A percentile compares a stretch with the other conserved stretches of the same genome.
phyloP scores from a whole-genome alignment of 805 yeast species.

The Hanseniaspora pseudoguilliermondii region DNA sequence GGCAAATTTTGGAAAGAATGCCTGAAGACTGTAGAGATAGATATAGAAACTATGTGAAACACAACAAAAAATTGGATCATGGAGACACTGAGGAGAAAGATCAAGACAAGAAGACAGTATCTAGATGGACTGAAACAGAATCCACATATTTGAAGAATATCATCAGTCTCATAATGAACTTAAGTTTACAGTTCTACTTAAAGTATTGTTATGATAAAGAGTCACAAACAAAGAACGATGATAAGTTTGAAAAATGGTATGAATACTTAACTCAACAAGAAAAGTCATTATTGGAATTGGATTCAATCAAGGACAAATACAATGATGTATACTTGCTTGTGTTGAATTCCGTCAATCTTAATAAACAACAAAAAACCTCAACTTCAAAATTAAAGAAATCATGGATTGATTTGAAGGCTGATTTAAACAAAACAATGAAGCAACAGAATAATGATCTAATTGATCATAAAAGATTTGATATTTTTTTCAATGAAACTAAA shows the following conservation, averaged over 20 bases:
- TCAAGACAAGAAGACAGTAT: conserved; percentile 8
- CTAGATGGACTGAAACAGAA: conserved; percentile 54
- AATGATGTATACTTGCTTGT: neutral
- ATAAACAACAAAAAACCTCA: neutral
- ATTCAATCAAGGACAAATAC: neutral
- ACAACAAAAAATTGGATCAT: conserved; percentile 45
- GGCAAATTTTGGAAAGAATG: conserved; percentile 73
- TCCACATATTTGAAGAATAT: conserved; percentile 43
- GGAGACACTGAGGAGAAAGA: conserved; percentile 17
- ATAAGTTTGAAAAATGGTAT: neutral
- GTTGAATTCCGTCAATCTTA: conserved; percentile 1
- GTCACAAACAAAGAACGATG: neutral
- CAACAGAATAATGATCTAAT: neutral
- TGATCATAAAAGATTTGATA: neutral
- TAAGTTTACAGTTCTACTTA: neutral
- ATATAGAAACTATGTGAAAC: conserved; percentile 90
- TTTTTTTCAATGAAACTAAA: neutral
- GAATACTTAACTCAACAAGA: neutral
- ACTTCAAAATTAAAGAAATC: neutral
- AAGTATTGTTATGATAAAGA: neutral
- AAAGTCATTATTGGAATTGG: neutral
- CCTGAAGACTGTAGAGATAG: conserved; percentile 96
- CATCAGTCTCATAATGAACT: conserved; percentile 32
- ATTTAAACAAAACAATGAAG: neutral
- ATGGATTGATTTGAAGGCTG: neutral